Conservation (phyloP, 768 basidiomycete genomes). For the Leccinellum rugosiceps region DNA sequence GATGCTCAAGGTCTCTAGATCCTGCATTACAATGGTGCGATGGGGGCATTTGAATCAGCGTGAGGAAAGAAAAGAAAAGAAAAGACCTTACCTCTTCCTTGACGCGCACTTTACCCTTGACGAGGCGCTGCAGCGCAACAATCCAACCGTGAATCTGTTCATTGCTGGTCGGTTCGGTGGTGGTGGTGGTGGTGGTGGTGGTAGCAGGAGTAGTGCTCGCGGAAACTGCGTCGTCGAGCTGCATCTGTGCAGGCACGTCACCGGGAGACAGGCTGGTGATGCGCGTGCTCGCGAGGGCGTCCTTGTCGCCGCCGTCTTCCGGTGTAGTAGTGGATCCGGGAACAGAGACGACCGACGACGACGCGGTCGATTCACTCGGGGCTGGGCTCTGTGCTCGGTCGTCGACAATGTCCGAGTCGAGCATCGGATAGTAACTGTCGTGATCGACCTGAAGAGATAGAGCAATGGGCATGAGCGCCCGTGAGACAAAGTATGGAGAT, state of each 20-base stretch:
- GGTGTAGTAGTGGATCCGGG: background rate
- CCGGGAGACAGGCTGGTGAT: slow-evolving; percentile 21
- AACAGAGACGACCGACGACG: background rate
- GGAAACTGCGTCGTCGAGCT: background rate
- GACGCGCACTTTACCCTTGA: slow-evolving; percentile 27
- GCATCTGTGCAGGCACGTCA: background rate
- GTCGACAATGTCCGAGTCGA: slow-evolving; percentile 3
- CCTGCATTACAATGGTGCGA: slow-evolving; percentile 12
- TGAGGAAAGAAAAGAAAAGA: background rate
- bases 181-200: background rate
- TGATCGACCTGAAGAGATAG: slow-evolving; percentile 7
- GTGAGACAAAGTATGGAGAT: background rate
- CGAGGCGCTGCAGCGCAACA: slow-evolving; percentile 26
- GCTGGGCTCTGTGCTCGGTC: slow-evolving; percentile 1
- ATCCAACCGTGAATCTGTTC: slow-evolving; percentile 19
- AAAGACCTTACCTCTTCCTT: slow-evolving; percentile 18
- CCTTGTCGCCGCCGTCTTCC: background rate
- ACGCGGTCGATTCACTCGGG: slow-evolving; percentile 1
- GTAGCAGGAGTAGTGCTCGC: background rate
- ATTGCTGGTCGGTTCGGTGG: background rate
- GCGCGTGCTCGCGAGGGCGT: slow-evolving; percentile 13
- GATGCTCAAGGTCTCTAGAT: slow-evolving; percentile 25
- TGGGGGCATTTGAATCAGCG: background rate
- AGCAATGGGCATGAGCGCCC: background rate
- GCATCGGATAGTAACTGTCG: slow-evolving; percentile 2